Evolutionary conservation across 2,329 filamentous ascomycete genomes (phyloP), one percentile per base, ranked within the genome.

Genomic region (Talaromyces sp.): DNA sequence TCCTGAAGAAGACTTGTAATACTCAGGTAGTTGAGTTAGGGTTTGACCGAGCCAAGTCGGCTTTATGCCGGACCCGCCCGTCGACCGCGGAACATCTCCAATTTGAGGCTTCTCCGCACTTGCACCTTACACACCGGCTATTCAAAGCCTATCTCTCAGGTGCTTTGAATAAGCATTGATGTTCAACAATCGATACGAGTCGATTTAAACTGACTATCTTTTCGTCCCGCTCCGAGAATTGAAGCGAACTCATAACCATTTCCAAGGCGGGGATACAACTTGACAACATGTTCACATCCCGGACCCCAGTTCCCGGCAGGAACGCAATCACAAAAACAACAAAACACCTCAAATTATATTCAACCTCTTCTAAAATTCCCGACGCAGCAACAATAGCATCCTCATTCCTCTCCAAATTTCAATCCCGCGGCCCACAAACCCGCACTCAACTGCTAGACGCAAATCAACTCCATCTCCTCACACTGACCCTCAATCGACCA

Each of bases 391-490:
- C 74, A 22, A 67, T 73, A 45, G 71, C 79, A 6, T 67, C 73
- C 14, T 72, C 75, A 50, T 83, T 83, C 68, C 74, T 82, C 19
- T 71, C 73, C 7, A 77, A 76, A 60, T 80, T 80, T 58, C 77
- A 80, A 63, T 77, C 77, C 6, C 72, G 76, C 5, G 77, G 79
- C 1, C 78, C 80, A 0, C 77, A 79, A 68, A 74, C 73, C 4
- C 80, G 80, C 52, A 76, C 74, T 3, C 87, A 90, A 70, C 64
- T 81, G 3, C 77, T 90, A 7, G 87, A 90, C 71, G 81, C 79
- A 13, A 89, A 89, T 68, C 87, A 90, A 71, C 77, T 90, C 0
- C 86, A 88, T 66, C 86, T 86, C 52, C 80, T 90, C 10, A 81
- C 82, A 1, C 75, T 88, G 7, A 88, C 87, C 0, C 82, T 90